A percentile compares a stretch with the other conserved stretches of the same genome.
These are phyloP conservation scores for Lentinus tigrinus DNA, from an alignment of 768 basidiomycete genomes.

Conservation along the genomic window DNA sequence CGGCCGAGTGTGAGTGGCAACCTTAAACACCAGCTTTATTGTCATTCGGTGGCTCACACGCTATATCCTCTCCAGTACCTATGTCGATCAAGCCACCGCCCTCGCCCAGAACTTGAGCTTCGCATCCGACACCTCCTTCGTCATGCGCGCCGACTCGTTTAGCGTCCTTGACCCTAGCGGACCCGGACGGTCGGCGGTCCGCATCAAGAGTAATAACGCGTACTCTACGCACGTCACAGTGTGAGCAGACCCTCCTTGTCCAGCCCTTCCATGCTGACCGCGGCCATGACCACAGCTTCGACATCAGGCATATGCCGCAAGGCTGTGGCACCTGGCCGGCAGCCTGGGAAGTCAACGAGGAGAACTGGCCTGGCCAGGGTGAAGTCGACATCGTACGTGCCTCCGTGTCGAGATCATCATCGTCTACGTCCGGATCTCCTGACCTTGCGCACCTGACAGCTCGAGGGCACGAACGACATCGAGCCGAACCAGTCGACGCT, in stretches of 20 bases:
- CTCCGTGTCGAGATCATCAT: neutral
- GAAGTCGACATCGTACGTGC: conserved; percentile 37
- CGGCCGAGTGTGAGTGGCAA: conserved; percentile 62
- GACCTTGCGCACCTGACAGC: neutral
- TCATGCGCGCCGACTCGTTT: conserved; percentile 55
- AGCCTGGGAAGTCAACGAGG: conserved; percentile 47
- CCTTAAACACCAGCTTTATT: neutral
- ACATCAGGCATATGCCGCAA: conserved; percentile 59
- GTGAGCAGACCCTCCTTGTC: conserved; percentile 24
- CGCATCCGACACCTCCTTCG: conserved; percentile 49
- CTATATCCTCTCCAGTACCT: conserved; percentile 32
- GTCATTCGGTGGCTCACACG: neutral
- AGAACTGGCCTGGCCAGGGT: conserved; percentile 49
- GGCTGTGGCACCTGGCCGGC: conserved; percentile 54
- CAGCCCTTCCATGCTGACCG: conserved; percentile 13
- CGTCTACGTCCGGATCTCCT: neutral
- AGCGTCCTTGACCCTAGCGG: conserved; percentile 45
- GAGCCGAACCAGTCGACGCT: conserved; percentile 51
- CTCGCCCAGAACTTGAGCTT: conserved; percentile 55
- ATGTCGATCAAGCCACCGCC: conserved; percentile 50
- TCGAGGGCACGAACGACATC: conserved; percentile 60
- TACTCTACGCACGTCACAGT: conserved; percentile 46
- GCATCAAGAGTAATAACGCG: conserved; percentile 50
- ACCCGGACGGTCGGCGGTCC: conserved; percentile 58
- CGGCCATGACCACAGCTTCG: conserved; percentile 29